phyloP scores from a whole-genome alignment of 1,284 basidiomycete species.

The Leccinum huronense region DNA sequence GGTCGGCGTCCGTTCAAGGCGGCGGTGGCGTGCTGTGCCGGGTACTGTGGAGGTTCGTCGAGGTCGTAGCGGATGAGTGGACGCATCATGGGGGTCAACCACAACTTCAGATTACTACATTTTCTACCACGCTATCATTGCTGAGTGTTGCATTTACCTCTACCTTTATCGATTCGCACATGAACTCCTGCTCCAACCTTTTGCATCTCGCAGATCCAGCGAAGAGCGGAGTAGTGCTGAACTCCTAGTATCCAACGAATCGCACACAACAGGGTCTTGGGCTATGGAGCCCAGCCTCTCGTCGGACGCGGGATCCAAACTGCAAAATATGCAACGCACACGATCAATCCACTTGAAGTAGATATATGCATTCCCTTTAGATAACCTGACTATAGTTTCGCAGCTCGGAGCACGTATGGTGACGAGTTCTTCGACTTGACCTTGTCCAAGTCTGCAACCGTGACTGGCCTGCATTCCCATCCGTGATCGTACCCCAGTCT shows the following conservation, averaged over 20 bases:
- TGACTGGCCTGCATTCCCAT: constrained; percentile 60
- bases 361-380: neutral
- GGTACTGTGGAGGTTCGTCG: constrained; percentile 16
- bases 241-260: neutral
- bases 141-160: too few relatives aligned
- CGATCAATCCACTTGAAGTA: neutral
- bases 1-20: constrained; percentile 20
- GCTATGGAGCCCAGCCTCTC: neutral
- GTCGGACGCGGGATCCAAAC: too few relatives aligned
- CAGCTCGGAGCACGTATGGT: constrained; percentile 33
- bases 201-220: too few relatives aligned
- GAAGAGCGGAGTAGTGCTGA: neutral
- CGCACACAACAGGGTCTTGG: neutral
- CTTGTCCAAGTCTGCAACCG: constrained; percentile 64
- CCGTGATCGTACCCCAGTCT: constrained; percentile 83
- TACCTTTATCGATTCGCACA: too few relatives aligned
- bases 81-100: constrained; percentile 30
- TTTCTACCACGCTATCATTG: too few relatives aligned
- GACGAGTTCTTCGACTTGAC: constrained; percentile 67
- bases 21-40: neutral
- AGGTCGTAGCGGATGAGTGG: constrained; percentile 55
- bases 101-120: too few relatives aligned
- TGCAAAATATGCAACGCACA: neutral
- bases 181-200: too few relatives aligned
- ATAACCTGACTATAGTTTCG: neutral